Percentiles rank a stretch among this genome's conserved stretches.
Evolutionary conservation across 805 yeast species (phyloP).

Genomic region (Tetrapisispora taiwanensis): DNA sequence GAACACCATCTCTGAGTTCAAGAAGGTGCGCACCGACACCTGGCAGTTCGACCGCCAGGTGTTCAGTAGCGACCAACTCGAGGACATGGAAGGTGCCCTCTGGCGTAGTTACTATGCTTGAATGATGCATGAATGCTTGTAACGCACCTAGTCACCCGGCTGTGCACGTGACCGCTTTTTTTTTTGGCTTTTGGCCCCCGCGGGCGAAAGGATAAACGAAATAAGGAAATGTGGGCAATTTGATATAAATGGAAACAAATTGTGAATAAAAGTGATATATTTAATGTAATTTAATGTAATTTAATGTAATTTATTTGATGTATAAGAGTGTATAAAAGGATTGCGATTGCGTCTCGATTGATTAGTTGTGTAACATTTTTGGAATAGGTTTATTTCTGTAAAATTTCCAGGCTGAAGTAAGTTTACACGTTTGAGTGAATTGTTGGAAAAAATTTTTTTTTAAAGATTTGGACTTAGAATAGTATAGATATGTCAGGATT

Average conservation of each 20-base stretch:
- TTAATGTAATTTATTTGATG: too few relatives aligned
- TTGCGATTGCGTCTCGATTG: too few relatives aligned
- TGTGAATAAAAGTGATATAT: background rate
- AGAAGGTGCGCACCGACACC: conserved; percentile 84
- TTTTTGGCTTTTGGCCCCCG: background rate
- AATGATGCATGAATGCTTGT: too few relatives aligned
- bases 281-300: too few relatives aligned
- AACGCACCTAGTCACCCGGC: conserved; percentile 2
- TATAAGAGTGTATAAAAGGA: too few relatives aligned
- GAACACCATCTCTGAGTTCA: conserved; percentile 66
- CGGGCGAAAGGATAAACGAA: background rate
- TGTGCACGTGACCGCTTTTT: background rate
- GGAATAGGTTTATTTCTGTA: too few relatives aligned
- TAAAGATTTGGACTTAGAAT: too few relatives aligned
- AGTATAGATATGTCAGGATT: conserved; percentile 20
- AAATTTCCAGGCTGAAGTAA: too few relatives aligned
- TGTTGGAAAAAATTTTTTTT: too few relatives aligned
- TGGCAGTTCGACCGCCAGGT: conserved; percentile 81
- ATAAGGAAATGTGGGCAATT: conserved; percentile 1
- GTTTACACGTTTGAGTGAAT: too few relatives aligned
- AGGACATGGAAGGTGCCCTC: conserved; percentile 84
- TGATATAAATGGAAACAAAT: background rate
- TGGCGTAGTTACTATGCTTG: conserved; percentile 83
- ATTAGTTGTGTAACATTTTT: too few relatives aligned
- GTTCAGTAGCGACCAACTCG: conserved; percentile 70